Evolutionary conservation across 169 alveolate species (phyloP).

Genomic region (Eimeria acervulina): DNA sequence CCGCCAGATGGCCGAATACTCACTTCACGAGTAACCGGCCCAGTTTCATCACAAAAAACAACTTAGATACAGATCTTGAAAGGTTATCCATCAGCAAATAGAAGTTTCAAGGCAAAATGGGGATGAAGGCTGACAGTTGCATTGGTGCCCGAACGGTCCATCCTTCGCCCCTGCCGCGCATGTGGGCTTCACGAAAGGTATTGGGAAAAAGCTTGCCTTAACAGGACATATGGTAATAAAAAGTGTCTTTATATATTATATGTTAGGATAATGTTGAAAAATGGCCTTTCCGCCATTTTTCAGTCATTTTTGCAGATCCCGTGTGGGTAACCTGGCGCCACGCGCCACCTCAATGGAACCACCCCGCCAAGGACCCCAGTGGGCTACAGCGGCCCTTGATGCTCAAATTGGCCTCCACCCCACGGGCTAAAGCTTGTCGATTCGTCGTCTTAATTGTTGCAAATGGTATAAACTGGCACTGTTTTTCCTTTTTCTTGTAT

Average conservation of each 20-base stretch:
- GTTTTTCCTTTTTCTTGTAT: background rate
- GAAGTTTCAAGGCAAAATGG: background rate
- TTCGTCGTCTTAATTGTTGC: background rate
- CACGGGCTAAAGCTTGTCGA: background rate
- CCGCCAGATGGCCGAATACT: background rate
- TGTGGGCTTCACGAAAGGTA: too few relatives aligned
- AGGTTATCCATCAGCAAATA: too few relatives aligned
- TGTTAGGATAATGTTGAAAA: background rate
- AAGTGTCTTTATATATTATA: too few relatives aligned
- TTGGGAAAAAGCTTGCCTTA: too few relatives aligned
- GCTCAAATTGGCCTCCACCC: background rate
- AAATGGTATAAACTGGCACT: background rate
- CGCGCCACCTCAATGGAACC: conserved; percentile 2
- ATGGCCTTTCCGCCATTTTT: background rate
- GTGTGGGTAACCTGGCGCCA: background rate
- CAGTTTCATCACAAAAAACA: too few relatives aligned
- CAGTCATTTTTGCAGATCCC: background rate
- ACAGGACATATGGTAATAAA: too few relatives aligned
- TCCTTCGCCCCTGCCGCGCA: too few relatives aligned
- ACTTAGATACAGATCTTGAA: background rate
- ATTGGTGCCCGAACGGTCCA: too few relatives aligned
- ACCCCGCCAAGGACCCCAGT: background rate
- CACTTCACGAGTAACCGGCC: background rate
- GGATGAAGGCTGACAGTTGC: too few relatives aligned
- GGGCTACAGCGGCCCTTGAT: background rate